phyloP scores from a whole-genome alignment of 768 basidiomycete species.

The Hygrocybe punicea region DNA sequence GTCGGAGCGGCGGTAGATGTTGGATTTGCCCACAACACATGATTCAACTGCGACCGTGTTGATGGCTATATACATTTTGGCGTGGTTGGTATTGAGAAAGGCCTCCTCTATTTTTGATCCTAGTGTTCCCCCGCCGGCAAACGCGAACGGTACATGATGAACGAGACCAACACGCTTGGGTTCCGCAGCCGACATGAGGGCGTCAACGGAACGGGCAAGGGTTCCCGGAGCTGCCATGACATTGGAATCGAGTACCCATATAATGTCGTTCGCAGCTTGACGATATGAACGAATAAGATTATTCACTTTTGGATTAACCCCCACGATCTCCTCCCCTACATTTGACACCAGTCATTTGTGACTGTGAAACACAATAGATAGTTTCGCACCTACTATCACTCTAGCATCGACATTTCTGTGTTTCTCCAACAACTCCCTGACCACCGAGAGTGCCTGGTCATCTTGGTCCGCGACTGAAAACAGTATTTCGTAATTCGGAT shows the following conservation, averaged over 20 bases:
- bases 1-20: slow-evolving; percentile 87
- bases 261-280: slow-evolving; percentile 77
- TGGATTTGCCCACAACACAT: slow-evolving; percentile 96
- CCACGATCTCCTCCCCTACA: slow-evolving; percentile 76
- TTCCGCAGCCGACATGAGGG: slow-evolving; percentile 47
- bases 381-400: slow-evolving; percentile 67
- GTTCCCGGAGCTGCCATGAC: slow-evolving; percentile 74
- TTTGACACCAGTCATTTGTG: neutral
- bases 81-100: slow-evolving; percentile 95
- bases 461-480: slow-evolving; percentile 85
- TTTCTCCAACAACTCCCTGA: slow-evolving; percentile 68
- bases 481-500: slow-evolving; percentile 87
- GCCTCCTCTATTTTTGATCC: slow-evolving; percentile 89
- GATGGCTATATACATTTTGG: slow-evolving; percentile 96
- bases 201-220: slow-evolving; percentile 79
- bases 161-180: slow-evolving; percentile 71
- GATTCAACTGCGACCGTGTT: slow-evolving; percentile 87
- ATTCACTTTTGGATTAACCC: slow-evolving; percentile 97
- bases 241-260: slow-evolving; percentile 98
- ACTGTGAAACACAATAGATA: slow-evolving; percentile 1
- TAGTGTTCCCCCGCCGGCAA: slow-evolving; percentile 60
- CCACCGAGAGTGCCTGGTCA: slow-evolving; percentile 86
- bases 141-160: slow-evolving; percentile 93
- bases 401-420: slow-evolving; percentile 73
- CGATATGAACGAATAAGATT: slow-evolving; percentile 86